phyloP scores from a whole-genome alignment of 1,139 yeast species.

The Candida labiduridarum region DNA sequence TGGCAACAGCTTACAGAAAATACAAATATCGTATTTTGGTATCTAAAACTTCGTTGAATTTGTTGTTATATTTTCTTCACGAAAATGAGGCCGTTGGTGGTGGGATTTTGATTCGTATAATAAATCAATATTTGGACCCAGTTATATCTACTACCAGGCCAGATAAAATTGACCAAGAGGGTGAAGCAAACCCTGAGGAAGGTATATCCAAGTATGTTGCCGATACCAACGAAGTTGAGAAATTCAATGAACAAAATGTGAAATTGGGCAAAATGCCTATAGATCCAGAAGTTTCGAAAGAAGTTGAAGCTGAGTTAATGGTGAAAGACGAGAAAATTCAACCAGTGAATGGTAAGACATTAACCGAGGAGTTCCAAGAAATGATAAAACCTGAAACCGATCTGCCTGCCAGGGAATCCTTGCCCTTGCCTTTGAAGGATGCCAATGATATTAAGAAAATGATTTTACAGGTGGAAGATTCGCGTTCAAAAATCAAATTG shows the following conservation, averaged over 20 bases:
- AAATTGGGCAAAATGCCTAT: conserved; percentile 81
- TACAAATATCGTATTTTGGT: conserved; percentile 76
- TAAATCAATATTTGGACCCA: conserved; percentile 84
- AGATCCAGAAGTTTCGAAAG: conserved; percentile 83
- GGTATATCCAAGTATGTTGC: conserved; percentile 65
- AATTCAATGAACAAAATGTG: conserved; percentile 72
- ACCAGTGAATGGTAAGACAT: conserved; percentile 40
- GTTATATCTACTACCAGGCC: conserved; percentile 53
- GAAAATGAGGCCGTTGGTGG: conserved; percentile 96
- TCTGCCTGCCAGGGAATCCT: conserved; percentile 70
- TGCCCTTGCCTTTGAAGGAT: conserved; percentile 87
- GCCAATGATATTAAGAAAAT: conserved; percentile 78
- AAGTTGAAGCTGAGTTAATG: conserved; percentile 80
- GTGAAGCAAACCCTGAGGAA: conserved; percentile 57
- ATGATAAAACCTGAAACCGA: conserved; percentile 57
- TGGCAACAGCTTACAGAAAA: conserved; percentile 73
- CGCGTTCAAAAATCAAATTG: conserved; percentile 70
- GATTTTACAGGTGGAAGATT: conserved; percentile 77
- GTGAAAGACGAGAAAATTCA: conserved; percentile 64
- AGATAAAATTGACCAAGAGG: conserved; percentile 48
- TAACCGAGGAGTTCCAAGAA: conserved; percentile 52
- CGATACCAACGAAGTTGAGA: conserved; percentile 49
- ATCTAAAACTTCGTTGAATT: conserved; percentile 82
- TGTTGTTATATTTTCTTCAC: conserved; percentile 81
- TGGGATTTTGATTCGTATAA: conserved; percentile 76